Conservation (phyloP, 225 moss, liverwort and hornwort genomes). For the Lunularia cruciata region DNA sequence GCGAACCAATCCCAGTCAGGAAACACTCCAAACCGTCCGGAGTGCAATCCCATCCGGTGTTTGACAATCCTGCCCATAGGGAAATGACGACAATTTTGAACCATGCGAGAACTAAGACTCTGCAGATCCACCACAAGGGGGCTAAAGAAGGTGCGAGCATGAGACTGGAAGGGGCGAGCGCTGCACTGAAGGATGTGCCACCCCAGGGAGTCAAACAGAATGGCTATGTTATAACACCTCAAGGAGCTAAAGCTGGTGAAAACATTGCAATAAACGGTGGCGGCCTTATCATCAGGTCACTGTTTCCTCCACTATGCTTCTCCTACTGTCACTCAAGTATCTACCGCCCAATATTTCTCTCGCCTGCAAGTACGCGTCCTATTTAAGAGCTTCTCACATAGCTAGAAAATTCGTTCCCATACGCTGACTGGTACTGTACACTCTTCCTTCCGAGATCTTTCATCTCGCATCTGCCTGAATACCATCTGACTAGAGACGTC, state of each 20-base stretch:
- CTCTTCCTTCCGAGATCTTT: too few relatives aligned
- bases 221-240: slow-evolving; percentile 41
- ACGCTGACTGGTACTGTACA: too few relatives aligned
- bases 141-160: slow-evolving; percentile 39
- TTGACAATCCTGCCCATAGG: slow-evolving; percentile 17
- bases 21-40: background rate
- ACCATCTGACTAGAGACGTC: too few relatives aligned
- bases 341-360: too few relatives aligned
- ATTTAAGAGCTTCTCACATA: too few relatives aligned
- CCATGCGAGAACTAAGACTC: slow-evolving; percentile 12
- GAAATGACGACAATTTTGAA: slow-evolving; percentile 24
- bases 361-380: too few relatives aligned
- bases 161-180: slow-evolving; percentile 25
- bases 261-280: slow-evolving; percentile 38
- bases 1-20: background rate
- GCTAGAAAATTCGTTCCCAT: too few relatives aligned
- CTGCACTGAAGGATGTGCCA: slow-evolving; percentile 13
- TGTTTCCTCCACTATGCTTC: too few relatives aligned
- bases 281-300: slow-evolving; percentile 44
- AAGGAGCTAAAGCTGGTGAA: slow-evolving; percentile 37
- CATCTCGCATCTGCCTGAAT: too few relatives aligned
- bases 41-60: slow-evolving; percentile 5
- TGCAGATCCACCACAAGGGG: slow-evolving; percentile 35
- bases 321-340: too few relatives aligned
- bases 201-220: slow-evolving; percentile 25